These are phyloP conservation scores for Amniculicola lignicola DNA, from an alignment of 495 filamentous ascomycete genomes.

Conservation along the genomic window DNA sequence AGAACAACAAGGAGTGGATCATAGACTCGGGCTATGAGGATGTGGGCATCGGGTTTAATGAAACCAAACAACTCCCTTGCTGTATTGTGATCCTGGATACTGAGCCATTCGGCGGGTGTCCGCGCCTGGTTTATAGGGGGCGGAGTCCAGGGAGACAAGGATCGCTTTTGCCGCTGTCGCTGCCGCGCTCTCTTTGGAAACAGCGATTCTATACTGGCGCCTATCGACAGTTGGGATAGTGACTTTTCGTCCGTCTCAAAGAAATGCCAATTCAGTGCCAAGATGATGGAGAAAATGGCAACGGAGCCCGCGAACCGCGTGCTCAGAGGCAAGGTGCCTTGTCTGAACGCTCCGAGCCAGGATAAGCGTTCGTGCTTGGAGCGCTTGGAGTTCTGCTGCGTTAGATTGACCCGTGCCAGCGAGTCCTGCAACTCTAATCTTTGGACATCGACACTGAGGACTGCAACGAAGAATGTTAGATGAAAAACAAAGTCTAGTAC, in stretches of 20 bases:
- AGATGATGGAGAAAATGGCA: conserved; percentile 58
- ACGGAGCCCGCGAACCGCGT: conserved; percentile 60
- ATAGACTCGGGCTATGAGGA: conserved; percentile 65
- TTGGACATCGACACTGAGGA: conserved; percentile 70
- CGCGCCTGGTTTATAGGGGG: conserved; percentile 63
- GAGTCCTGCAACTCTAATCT: conserved; percentile 62
- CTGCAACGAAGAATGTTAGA: conserved; percentile 68
- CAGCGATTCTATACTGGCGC: conserved; percentile 9
- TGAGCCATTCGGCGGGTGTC: conserved; percentile 66
- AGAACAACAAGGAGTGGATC: conserved; percentile 66
- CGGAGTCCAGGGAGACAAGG: conserved; percentile 14
- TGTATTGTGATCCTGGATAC: conserved; percentile 69
- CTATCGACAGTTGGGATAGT: conserved; percentile 40
- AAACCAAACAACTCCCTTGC: conserved; percentile 66
- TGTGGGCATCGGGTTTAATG: conserved; percentile 62
- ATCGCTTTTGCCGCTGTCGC: background rate
- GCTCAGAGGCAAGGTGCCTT: conserved; percentile 52
- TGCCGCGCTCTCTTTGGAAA: background rate
- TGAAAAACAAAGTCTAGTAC: conserved; percentile 68
- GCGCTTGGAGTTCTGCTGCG: conserved; percentile 6
- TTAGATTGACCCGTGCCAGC: conserved; percentile 43
- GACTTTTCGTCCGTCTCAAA: conserved; percentile 54
- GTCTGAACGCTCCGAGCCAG: conserved; percentile 50
- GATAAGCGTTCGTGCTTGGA: conserved; percentile 41
- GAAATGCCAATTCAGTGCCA: conserved; percentile 65